Conservation (phyloP, 1,139 yeast species). For the Saccharomyces hybrid region DNA sequence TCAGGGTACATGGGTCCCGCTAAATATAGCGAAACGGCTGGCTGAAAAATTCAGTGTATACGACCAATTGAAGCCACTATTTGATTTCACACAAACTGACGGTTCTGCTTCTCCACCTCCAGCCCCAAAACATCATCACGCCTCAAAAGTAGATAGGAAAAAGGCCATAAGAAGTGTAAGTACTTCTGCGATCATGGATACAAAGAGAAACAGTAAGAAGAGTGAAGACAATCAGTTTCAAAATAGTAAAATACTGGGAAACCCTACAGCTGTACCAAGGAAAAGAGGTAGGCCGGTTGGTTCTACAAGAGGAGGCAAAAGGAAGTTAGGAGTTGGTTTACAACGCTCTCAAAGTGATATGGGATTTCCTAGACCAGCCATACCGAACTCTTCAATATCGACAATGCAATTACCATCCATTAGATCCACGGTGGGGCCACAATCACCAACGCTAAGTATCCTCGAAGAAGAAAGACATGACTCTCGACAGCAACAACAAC, state of each 20-base stretch:
- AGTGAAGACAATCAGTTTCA: conserved; percentile 3
- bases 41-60: conserved; percentile 70
- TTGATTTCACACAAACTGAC: conserved; percentile 53
- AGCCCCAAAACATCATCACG: conserved; percentile 78
- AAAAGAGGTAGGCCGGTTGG: conserved; percentile 30
- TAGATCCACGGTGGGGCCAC: conserved; percentile 13
- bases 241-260: background rate
- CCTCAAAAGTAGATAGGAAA: conserved; percentile 32
- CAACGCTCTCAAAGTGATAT: conserved; percentile 28
- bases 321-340: conserved; percentile 15
- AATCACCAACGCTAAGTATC: conserved; percentile 11
- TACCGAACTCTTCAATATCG: conserved; percentile 21
- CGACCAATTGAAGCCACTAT: conserved; percentile 57
- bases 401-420: conserved; percentile 21
- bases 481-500: conserved; percentile 7
- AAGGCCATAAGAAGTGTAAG: conserved; percentile 25
- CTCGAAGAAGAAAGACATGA: conserved; percentile 8
- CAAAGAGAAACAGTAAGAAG: conserved; percentile 9
- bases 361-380: conserved; percentile 20
- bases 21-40: conserved; percentile 45
- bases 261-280: conserved; percentile 14
- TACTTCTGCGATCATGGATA: conserved; percentile 19
- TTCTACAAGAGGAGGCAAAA: conserved; percentile 15
- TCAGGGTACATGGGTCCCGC: conserved; percentile 97
- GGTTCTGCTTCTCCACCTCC: conserved; percentile 70